A percentile compares a stretch with the other conserved stretches of the same genome.
Conservation (phyloP, 148 eudicot species). For the Fagopyrum homotropicum region DNA sequence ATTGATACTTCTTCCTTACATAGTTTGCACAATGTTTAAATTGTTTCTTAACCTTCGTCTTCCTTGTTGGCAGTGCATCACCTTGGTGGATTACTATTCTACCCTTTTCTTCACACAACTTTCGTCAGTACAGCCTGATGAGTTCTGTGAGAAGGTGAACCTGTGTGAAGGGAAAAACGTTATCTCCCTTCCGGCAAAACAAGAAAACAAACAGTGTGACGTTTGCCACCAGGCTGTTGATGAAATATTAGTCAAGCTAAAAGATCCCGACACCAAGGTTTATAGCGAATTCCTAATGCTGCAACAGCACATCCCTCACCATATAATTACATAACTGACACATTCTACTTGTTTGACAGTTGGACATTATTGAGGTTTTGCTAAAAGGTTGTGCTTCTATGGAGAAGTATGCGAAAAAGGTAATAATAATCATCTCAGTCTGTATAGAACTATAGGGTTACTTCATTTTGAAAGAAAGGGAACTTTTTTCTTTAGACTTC, state of each 20-base stretch:
- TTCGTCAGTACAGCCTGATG: slow-evolving; percentile 47
- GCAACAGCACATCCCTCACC: background rate
- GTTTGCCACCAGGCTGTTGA: slow-evolving; percentile 50
- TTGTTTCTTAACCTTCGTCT: background rate
- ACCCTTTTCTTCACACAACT: slow-evolving; percentile 60
- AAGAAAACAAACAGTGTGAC: slow-evolving; percentile 43
- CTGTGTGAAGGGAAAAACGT: slow-evolving; percentile 40
- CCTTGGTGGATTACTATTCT: slow-evolving; percentile 70
- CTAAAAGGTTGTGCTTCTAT: slow-evolving; percentile 63
- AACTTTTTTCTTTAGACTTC: background rate
- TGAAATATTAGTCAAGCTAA: slow-evolving; percentile 53
- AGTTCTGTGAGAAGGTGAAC: slow-evolving; percentile 48
- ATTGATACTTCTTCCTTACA: too few relatives aligned
- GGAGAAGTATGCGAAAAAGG: slow-evolving; percentile 49
- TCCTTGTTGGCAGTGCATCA: slow-evolving; percentile 47
- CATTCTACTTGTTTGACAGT: slow-evolving; percentile 32
- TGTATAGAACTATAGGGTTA: background rate
- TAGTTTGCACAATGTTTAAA: too few relatives aligned
- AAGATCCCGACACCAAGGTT: slow-evolving; percentile 89
- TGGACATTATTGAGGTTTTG: slow-evolving; percentile 62
- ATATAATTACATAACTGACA: background rate
- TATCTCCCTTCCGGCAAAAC: slow-evolving; percentile 16
- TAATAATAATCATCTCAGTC: slow-evolving; percentile 10
- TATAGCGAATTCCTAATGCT: background rate
- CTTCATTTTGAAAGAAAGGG: background rate